Base-by-base conservation (phyloP, 345 rosid genomes). In the Hypericum perforatum region DNA sequence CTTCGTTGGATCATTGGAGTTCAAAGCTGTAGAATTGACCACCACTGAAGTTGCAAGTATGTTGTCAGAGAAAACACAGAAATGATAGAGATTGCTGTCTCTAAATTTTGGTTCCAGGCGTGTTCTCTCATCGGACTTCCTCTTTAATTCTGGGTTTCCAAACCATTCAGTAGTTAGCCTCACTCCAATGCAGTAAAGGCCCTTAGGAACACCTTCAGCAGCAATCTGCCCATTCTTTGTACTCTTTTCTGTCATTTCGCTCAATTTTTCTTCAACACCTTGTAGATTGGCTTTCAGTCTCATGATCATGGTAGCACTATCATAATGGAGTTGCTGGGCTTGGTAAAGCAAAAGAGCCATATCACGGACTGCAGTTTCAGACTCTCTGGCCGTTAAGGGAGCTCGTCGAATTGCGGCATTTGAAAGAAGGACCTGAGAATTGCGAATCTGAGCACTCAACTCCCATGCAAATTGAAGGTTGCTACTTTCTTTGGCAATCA, bases 401-500 rank as follows among this genome's bases (percentile, higher is more conserved):
- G 58, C 63, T 51, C 94, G 78, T 60, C 95, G 75, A 48, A 78
- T 75, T 43, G 97, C 94, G 52, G 87, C 88, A 63, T 45, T 75
- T 0, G 97, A 89, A 45, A 89, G 76, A 38, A 89, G 86, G 63
- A 70, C 56, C 74, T 86, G 97, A 2, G 88, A 85, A 60, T 77
- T 83, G 43, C 94, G 95, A 63, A 89, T 89, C 70, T 89, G 97
- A 37, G 97, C 94, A 63, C 97, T 86, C 59, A 89, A 64, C 53
- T 86, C 97, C 97, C 97, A 89, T 11, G 97, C 97, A 70, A 86
- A 84, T 72, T 89, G 97, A 41, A 86, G 81, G 61, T 89, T 89
- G 63, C 70, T 89, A 70, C 90, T 86, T 73, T 89, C 97, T 75
- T 89, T 89, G 9, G 95, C 95, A 61, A 89, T 89, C 60, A 83